A percentile compares a stretch with the other conserved stretches of the same genome.
Conservation (phyloP, 176 grass and related monocot species). For the Raddia distichophylla region DNA sequence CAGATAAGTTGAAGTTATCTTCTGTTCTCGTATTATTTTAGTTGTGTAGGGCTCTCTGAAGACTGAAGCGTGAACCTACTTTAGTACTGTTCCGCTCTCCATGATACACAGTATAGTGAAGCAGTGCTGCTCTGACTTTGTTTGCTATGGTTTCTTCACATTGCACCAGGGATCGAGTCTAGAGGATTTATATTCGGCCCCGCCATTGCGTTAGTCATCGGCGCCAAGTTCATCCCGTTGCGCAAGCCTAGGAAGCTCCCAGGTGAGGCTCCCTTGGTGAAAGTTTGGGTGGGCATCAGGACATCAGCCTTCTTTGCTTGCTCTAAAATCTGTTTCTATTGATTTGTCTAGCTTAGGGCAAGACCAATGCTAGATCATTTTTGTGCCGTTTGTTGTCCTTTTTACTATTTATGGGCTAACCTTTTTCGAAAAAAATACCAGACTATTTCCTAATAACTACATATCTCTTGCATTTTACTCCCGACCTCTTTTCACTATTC, state of each 20-base stretch:
- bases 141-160: background rate
- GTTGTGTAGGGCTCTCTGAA: background rate
- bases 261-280: constrained; percentile 37
- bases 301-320: background rate
- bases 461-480: no score
- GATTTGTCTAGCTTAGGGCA: background rate
- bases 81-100: background rate
- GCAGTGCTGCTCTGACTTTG: background rate
- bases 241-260: constrained; percentile 93
- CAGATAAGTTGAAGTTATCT: background rate
- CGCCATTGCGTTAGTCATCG: constrained; percentile 67
- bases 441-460: no score
- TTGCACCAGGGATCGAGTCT: constrained; percentile 74
- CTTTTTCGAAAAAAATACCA: no score
- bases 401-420: no score
- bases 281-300: background rate
- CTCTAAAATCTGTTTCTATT: background rate
- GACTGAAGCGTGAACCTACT: no score
- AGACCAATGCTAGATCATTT: no score
- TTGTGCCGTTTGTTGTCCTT: no score
- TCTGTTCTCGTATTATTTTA: background rate
- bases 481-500: no score
- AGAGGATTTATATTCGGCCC: constrained; percentile 96
- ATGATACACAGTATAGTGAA: background rate
- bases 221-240: constrained; percentile 93